A percentile compares a stretch with the other conserved stretches of the same genome.
These are phyloP conservation scores for Lasiodiplodia sp. DNA, from an alignment of 2,329 filamentous ascomycete species.

Conservation along the genomic window DNA sequence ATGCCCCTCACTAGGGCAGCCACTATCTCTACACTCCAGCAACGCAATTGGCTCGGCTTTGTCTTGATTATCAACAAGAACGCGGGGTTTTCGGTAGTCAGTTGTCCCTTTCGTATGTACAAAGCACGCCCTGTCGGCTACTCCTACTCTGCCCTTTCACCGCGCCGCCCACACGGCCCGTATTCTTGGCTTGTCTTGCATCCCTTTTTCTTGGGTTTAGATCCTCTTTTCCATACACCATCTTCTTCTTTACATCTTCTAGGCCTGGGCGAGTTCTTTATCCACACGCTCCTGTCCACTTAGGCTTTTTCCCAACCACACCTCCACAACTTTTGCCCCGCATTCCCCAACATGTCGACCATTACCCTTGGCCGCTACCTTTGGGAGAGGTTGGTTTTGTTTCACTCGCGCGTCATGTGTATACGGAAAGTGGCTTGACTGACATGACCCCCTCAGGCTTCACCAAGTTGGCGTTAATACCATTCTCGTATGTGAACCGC, in stretches of 20 bases:
- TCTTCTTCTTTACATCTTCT: not conserved
- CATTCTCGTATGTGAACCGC: conserved; percentile 43
- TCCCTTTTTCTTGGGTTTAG: conserved; percentile 1
- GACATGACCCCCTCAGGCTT: conserved; percentile 37
- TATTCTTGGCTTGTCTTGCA: not conserved
- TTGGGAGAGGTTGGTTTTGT: conserved; percentile 43
- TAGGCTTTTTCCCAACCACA: not conserved
- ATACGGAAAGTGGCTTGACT: not conserved
- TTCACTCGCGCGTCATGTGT: not conserved
- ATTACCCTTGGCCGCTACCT: conserved; percentile 52
- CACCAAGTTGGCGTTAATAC: conserved; percentile 50
- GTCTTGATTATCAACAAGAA: not conserved
- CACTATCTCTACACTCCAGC: not conserved
- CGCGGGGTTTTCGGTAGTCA: not conserved
- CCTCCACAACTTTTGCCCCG: not conserved
- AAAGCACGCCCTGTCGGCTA: conserved; percentile 13
- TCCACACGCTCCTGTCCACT: not conserved
- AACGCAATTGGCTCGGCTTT: conserved; percentile 1
- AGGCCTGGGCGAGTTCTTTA: not conserved
- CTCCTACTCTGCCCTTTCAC: not conserved
- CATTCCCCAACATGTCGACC: conserved; percentile 36
- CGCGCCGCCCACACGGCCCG: not conserved
- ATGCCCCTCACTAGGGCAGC: conserved; percentile 16
- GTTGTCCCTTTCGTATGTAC: not conserved
- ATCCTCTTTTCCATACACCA: not conserved